Conservation (phyloP, 495 filamentous ascomycete genomes). For the Rusavskia elegans region DNA sequence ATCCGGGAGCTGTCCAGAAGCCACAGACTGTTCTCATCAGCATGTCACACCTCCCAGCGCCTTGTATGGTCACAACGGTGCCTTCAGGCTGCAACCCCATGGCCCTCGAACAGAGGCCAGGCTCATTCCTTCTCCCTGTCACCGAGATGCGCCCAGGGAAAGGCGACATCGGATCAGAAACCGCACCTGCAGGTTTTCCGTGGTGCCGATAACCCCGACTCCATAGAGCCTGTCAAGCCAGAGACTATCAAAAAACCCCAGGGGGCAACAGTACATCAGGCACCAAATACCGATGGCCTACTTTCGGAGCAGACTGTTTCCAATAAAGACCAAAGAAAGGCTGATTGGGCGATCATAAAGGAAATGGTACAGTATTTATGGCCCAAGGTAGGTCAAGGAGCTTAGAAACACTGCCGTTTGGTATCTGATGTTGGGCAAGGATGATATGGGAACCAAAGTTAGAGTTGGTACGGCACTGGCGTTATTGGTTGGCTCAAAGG, state of each 20-base stretch:
- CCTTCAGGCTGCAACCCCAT: neutral
- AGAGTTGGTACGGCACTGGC: conserved; percentile 69
- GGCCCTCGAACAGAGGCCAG: neutral
- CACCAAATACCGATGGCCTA: conserved; percentile 31
- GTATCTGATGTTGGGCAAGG: conserved; percentile 20
- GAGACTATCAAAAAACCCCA: conserved; percentile 9
- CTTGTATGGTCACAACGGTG: neutral
- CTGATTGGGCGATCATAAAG: conserved; percentile 96
- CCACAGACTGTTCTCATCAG: too few species aligned
- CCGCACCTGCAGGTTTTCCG: too few species aligned
- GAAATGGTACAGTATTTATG: conserved; percentile 96
- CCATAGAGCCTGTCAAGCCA: conserved; percentile 9
- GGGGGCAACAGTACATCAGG: conserved; percentile 15
- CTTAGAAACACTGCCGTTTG: neutral
- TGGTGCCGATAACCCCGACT: neutral
- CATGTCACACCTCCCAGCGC: neutral
- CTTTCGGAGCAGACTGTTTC: conserved; percentile 38
- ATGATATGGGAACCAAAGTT: conserved; percentile 63
- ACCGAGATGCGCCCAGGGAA: neutral
- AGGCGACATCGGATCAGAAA: neutral
- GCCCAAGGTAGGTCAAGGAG: conserved; percentile 50
- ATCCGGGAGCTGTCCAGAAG: too few species aligned
- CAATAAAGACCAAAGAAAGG: conserved; percentile 80
- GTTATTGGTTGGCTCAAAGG: conserved; percentile 78
- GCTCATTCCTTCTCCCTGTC: neutral